Percentiles rank a stretch among this genome's conserved stretches.
Conservation (phyloP, 2,329 filamentous ascomycete genomes). For the Cytospora chrysosperma region DNA sequence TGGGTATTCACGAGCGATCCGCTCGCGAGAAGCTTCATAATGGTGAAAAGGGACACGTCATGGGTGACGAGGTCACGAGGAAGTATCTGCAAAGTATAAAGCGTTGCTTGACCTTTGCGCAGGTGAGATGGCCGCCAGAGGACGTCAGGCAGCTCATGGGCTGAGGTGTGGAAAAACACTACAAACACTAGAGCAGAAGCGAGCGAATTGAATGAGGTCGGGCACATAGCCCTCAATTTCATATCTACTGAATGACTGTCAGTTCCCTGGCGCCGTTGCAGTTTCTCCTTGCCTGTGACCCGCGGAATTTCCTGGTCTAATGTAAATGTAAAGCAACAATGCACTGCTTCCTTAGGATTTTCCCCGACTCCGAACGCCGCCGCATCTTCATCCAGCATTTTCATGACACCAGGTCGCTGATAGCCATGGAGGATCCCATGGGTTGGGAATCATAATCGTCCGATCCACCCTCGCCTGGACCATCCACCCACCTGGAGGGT, state of each 20-base stretch:
- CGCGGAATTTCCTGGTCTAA: neutral
- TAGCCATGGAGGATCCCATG: neutral
- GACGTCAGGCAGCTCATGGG: constrained; percentile 96
- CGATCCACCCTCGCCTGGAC: neutral
- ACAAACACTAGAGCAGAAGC: neutral
- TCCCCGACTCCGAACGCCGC: constrained; percentile 23
- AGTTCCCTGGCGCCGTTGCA: neutral
- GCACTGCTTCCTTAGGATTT: neutral
- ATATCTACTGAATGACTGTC: neutral
- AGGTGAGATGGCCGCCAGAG: constrained; percentile 92
- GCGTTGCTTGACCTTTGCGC: constrained; percentile 91
- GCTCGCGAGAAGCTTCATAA: constrained; percentile 94
- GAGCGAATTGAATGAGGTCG: neutral
- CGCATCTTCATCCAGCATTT: neutral
- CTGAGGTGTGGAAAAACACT: constrained; percentile 38
- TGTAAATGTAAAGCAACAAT: constrained; percentile 7
- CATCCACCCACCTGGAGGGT: constrained; percentile 5
- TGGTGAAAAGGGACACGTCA: constrained; percentile 85
- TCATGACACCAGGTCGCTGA: constrained; percentile 6
- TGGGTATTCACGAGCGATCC: constrained; percentile 96
- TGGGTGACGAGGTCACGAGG: constrained; percentile 92
- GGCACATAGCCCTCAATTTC: neutral
- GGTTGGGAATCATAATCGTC: constrained; percentile 9
- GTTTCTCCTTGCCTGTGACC: neutral
- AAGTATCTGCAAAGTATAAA: constrained; percentile 99